Percentiles rank a stretch among this genome's conserved stretches.
Evolutionary conservation across 768 basidiomycete genomes (phyloP).

Genomic region (Collybia mongolica): DNA sequence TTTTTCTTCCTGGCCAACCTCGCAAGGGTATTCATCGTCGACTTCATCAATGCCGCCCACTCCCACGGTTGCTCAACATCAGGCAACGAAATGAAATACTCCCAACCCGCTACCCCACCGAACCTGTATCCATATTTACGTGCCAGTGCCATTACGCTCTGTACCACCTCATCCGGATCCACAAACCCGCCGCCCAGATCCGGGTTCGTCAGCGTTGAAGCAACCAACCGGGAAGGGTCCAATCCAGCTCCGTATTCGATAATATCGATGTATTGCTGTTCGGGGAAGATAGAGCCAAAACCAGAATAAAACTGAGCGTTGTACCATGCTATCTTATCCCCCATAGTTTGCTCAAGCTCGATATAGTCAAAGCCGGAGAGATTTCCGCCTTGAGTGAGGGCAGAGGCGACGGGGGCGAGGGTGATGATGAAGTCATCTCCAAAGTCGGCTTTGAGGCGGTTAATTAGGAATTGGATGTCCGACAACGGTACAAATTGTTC

Average conservation of each 20-base stretch:
- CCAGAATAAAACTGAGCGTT: conserved; percentile 26
- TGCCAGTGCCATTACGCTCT: conserved; percentile 13
- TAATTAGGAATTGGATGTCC: conserved; percentile 17
- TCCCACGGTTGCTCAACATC: conserved; percentile 12
- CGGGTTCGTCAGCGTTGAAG: conserved; percentile 19
- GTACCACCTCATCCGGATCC: conserved; percentile 9
- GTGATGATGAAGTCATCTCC: conserved; percentile 24
- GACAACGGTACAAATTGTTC: conserved; percentile 16
- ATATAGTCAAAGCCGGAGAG: conserved; percentile 25
- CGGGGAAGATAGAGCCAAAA: conserved; percentile 19
- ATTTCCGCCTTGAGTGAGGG: conserved; percentile 18
- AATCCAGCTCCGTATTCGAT: conserved; percentile 13
- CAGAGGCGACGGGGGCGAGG: conserved; percentile 22
- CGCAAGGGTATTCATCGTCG: conserved; percentile 5
- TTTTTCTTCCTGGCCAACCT: neutral
- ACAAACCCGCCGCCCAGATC: conserved; percentile 19
- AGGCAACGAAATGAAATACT: conserved; percentile 24
- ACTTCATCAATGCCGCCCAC: conserved; percentile 16
- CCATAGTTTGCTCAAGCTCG: conserved; percentile 11
- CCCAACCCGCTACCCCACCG: conserved; percentile 24
- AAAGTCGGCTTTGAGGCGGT: conserved; percentile 20
- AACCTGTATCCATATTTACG: conserved; percentile 17
- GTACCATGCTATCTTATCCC: conserved; percentile 17
- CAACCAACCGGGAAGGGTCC: conserved; percentile 17
- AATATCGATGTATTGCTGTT: conserved; percentile 19